phyloP scores from a whole-genome alignment of 345 rosid species.

The Theobroma cacao region DNA sequence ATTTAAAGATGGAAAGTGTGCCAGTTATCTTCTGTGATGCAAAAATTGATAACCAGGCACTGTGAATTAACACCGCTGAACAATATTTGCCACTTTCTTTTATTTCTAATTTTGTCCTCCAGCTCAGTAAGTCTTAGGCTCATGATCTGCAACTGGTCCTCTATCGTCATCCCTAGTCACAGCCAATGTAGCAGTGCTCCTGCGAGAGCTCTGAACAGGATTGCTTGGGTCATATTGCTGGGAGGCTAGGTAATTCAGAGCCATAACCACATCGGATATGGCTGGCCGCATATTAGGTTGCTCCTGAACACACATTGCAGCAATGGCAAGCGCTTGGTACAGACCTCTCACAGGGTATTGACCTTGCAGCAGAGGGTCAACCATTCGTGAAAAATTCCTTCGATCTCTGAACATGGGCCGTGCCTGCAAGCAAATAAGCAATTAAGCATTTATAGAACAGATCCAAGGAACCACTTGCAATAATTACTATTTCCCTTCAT shows the following conservation, averaged over 20 bases:
- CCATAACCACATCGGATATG: constrained; percentile 75
- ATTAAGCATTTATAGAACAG: background rate
- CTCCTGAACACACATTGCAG: constrained; percentile 97
- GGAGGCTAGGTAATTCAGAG: constrained; percentile 71
- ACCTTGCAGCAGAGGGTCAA: constrained; percentile 74
- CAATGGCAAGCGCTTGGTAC: constrained; percentile 86
- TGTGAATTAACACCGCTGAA: constrained; percentile 12
- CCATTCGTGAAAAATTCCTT: constrained; percentile 66
- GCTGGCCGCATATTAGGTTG: constrained; percentile 79
- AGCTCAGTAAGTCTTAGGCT: background rate
- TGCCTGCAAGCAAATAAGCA: constrained; percentile 45
- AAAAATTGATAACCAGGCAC: constrained; percentile 40
- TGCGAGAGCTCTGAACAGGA: constrained; percentile 30
- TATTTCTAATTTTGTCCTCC: background rate
- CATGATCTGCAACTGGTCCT: constrained; percentile 5
- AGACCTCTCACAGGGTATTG: constrained; percentile 72
- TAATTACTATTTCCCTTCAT: background rate
- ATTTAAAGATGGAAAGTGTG: background rate
- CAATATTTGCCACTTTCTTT: constrained; percentile 11
- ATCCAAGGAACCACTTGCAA: background rate
- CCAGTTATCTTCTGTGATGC: constrained; percentile 27
- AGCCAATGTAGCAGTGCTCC: constrained; percentile 12
- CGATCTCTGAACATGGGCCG: constrained; percentile 84
- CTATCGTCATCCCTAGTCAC: constrained; percentile 11
- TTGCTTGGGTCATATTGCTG: constrained; percentile 49